Evolutionary conservation across 129 eudicot genomes (phyloP).

Genomic region (Artemisia argyi): DNA sequence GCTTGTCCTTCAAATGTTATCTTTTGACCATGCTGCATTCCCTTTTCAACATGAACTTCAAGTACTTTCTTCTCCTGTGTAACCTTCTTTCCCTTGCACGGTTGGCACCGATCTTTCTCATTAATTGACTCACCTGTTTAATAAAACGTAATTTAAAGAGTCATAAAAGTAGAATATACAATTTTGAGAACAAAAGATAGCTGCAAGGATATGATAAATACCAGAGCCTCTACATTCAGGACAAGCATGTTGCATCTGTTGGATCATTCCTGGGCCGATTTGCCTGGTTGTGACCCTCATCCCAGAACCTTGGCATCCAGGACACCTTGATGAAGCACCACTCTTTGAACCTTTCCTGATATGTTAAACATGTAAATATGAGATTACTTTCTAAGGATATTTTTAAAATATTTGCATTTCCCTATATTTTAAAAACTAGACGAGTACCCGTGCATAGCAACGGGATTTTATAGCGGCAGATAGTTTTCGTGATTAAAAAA

Average conservation of each 20-base stretch:
- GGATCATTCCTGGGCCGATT: conserved; percentile 75
- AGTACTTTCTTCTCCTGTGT: conserved; percentile 64
- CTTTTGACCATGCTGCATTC: conserved; percentile 75
- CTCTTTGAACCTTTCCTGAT: conserved; percentile 80
- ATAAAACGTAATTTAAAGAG: not conserved
- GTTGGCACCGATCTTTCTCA: conserved; percentile 65
- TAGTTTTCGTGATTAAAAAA: too few species aligned
- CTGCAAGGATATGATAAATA: conserved; percentile 10
- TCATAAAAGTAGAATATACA: not conserved
- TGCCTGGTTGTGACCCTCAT: conserved; percentile 55
- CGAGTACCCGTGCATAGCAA: too few species aligned
- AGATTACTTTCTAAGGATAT: not conserved
- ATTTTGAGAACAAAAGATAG: not conserved
- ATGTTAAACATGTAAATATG: conserved; percentile 10
- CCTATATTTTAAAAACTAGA: too few species aligned
- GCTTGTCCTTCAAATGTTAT: conserved; percentile 66
- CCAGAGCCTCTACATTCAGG: conserved; percentile 80
- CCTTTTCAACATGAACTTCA: conserved; percentile 74
- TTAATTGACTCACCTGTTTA: conserved; percentile 67
- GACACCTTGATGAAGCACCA: conserved; percentile 60
- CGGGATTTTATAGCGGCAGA: too few species aligned
- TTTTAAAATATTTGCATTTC: too few species aligned
- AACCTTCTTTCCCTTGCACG: conserved; percentile 81
- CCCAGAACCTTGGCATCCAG: conserved; percentile 82
- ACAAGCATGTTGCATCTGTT: conserved; percentile 76